A percentile compares a stretch with the other conserved stretches of the same genome.
Conservation (phyloP, 2,329 filamentous ascomycete genomes). For the Podosphaera fusca region DNA sequence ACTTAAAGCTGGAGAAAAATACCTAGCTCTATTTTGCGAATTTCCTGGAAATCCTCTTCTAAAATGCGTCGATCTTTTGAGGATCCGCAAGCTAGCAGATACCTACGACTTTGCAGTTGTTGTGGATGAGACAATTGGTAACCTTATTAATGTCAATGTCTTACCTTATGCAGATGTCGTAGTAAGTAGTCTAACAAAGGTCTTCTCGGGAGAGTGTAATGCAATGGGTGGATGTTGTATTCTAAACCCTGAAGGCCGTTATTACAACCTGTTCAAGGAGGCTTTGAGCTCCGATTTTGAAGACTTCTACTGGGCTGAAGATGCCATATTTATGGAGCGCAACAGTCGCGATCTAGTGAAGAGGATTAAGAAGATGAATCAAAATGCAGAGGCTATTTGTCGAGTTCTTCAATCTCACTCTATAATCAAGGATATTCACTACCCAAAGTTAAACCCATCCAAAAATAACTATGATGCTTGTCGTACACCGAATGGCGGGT, state of each 20-base stretch:
- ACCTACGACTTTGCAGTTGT: constrained; percentile 74
- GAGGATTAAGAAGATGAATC: constrained; percentile 64
- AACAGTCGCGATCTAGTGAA: constrained; percentile 82
- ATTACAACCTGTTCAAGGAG: constrained; percentile 51
- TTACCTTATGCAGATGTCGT: constrained; percentile 75
- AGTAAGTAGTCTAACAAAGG: constrained; percentile 85
- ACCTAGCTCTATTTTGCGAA: constrained; percentile 74
- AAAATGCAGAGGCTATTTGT: constrained; percentile 65
- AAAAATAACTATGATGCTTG: constrained; percentile 56
- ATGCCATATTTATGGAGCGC: constrained; percentile 81
- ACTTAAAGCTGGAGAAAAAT: constrained; percentile 48
- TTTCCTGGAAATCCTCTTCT: constrained; percentile 86
- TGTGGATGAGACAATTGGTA: constrained; percentile 89
- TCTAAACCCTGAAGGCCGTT: constrained; percentile 40
- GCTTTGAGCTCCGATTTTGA: constrained; percentile 42
- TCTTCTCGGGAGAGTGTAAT: constrained; percentile 93
- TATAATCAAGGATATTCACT: constrained; percentile 57
- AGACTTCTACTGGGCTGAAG: constrained; percentile 85
- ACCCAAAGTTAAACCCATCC: constrained; percentile 59
- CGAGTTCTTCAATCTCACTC: constrained; percentile 38
- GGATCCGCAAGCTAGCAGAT: constrained; percentile 63
- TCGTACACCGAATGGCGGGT: constrained; percentile 51
- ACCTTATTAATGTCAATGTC: constrained; percentile 88
- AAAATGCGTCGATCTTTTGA: constrained; percentile 56
- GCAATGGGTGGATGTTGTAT: constrained; percentile 78